A percentile compares a stretch with the other conserved stretches of the same genome.
Evolutionary conservation across 257 asterid genomes (phyloP).

Genomic region (Fraxinus americana): DNA sequence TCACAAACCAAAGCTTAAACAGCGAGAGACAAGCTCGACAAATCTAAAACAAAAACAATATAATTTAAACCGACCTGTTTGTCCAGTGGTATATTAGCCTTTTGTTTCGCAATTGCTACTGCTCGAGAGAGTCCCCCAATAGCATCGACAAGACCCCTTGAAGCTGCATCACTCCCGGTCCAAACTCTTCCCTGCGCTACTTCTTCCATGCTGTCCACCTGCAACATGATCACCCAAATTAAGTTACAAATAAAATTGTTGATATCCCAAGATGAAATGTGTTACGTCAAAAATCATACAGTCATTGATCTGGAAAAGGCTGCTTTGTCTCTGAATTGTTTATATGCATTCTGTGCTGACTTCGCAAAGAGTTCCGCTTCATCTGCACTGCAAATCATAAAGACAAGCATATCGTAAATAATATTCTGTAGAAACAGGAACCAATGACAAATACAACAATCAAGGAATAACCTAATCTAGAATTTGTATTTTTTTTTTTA

Average conservation of each 20-base stretch:
- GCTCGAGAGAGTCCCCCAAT: constrained; percentile 92
- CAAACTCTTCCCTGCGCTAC: constrained; percentile 99
- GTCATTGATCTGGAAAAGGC: constrained; percentile 95
- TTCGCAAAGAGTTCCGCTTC: constrained; percentile 94
- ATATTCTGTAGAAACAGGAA: constrained; percentile 12
- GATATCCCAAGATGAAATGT: constrained; percentile 12
- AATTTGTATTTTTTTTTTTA: background rate
- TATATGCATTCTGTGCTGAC: constrained; percentile 78
- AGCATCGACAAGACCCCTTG: constrained; percentile 90
- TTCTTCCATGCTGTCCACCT: constrained; percentile 94
- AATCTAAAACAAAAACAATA: constrained; percentile 14
- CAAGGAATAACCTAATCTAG: background rate
- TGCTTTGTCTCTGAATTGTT: constrained; percentile 88
- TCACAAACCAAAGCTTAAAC: background rate
- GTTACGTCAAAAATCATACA: constrained; percentile 49
- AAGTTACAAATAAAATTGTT: constrained; percentile 17
- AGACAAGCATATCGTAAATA: background rate
- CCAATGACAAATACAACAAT: background rate
- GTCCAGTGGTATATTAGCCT: constrained; percentile 87
- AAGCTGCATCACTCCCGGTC: constrained; percentile 92
- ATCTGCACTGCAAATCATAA: constrained; percentile 59
- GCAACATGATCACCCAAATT: constrained; percentile 25
- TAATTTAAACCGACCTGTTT: constrained; percentile 50
- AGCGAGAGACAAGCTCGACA: background rate
- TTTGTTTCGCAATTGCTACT: constrained; percentile 89